Conservation (phyloP, 495 filamentous ascomycete genomes). For the Aspergillus funiculosus region DNA sequence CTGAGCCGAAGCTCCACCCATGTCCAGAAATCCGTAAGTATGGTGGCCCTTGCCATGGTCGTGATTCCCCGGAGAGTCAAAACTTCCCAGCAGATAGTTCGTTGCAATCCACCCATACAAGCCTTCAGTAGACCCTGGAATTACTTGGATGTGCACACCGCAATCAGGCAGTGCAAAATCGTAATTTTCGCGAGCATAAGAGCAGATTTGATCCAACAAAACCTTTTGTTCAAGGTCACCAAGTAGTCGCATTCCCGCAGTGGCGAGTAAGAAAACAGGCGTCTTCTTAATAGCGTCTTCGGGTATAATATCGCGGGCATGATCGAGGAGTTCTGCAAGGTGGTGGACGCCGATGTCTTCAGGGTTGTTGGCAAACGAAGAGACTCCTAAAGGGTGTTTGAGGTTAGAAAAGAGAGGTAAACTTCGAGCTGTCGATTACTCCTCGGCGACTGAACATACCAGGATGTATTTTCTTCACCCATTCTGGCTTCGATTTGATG, state of each 20-base stretch:
- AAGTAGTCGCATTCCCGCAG: constrained; percentile 94
- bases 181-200: constrained; percentile 72
- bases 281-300: constrained; percentile 71
- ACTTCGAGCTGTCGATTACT: too few species aligned
- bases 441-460: constrained; percentile 53
- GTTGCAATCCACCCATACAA: constrained; percentile 98
- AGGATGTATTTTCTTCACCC: constrained; percentile 89
- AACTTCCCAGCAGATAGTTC: constrained; percentile 95
- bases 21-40: constrained; percentile 96
- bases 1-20: constrained; percentile 96
- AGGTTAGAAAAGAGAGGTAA: too few species aligned
- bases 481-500: constrained; percentile 74
- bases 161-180: constrained; percentile 88
- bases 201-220: constrained; percentile 73
- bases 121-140: constrained; percentile 94
- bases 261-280: constrained; percentile 90
- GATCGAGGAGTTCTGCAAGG: constrained; percentile 69
- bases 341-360: constrained; percentile 75
- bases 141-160: constrained; percentile 84
- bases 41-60: constrained; percentile 80
- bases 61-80: constrained; percentile 71
- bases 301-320: constrained; percentile 80
- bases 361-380: constrained; percentile 75
- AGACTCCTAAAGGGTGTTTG: constrained; percentile 58
- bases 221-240: constrained; percentile 61